A percentile compares a stretch with the other conserved stretches of the same genome.
Conservation (phyloP, 176 grass and related monocot genomes). For the Phoenix roebelenii region DNA sequence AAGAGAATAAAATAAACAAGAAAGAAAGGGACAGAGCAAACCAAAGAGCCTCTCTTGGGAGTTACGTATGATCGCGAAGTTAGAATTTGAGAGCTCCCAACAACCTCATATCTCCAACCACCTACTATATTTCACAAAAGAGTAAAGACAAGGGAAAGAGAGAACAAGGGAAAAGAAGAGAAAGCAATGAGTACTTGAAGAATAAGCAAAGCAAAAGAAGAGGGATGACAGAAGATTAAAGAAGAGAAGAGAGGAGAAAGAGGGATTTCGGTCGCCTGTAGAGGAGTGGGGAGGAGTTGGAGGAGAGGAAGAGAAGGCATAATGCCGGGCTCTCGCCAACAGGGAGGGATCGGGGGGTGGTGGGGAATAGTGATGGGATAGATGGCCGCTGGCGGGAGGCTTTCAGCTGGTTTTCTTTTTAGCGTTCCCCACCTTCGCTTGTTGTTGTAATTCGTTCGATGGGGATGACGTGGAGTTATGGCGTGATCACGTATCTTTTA, state of each 20-base stretch:
- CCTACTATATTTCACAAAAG: slow-evolving; percentile 43
- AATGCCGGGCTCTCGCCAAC: too few species aligned
- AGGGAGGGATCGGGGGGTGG: too few species aligned
- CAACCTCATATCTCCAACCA: slow-evolving; percentile 34
- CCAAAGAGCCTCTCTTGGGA: slow-evolving; percentile 32
- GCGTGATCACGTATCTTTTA: too few species aligned
- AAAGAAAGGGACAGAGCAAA: slow-evolving; percentile 12
- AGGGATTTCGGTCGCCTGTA: slow-evolving; percentile 4
- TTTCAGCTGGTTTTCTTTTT: too few species aligned
- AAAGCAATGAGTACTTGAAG: slow-evolving; percentile 14
- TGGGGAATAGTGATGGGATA: too few species aligned
- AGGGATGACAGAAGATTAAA: slow-evolving; percentile 6
- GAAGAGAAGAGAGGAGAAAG: slow-evolving; percentile 11
- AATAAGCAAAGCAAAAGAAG: slow-evolving; percentile 15
- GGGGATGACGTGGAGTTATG: too few species aligned
- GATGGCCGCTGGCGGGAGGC: too few species aligned
- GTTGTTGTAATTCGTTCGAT: too few species aligned
- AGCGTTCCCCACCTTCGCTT: too few species aligned
- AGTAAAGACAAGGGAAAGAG: slow-evolving; percentile 60
- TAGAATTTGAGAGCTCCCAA: slow-evolving; percentile 6
- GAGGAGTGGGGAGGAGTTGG: slow-evolving; percentile 38
- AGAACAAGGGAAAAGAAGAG: not conserved
- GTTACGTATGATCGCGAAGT: slow-evolving; percentile 10
- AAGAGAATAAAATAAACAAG: slow-evolving; percentile 5
- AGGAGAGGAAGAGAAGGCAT: slow-evolving; percentile 19